Evolutionary conservation across 2,329 filamentous ascomycete species (phyloP).

Genomic region (Penicillium paneum): DNA sequence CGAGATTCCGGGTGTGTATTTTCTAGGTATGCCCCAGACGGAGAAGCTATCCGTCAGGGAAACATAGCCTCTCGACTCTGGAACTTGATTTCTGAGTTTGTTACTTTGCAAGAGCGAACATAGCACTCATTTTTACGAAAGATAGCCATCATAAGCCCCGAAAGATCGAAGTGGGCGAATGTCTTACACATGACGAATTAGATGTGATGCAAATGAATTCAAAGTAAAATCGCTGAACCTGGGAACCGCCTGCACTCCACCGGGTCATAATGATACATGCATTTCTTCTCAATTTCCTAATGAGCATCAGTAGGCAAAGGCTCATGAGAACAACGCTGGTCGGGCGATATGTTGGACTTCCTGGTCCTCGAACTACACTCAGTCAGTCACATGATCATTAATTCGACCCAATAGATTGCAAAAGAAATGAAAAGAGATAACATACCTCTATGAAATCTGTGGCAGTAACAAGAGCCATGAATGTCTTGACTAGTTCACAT

Average conservation of each 20-base stretch:
- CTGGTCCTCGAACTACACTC: slow-evolving; percentile 43
- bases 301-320: neutral
- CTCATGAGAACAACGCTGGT: slow-evolving; percentile 35
- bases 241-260: slow-evolving; percentile 16
- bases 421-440: slow-evolving; percentile 11
- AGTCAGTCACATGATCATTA: slow-evolving; percentile 13
- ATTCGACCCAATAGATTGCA: neutral
- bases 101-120: neutral
- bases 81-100: too few species aligned
- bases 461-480: slow-evolving; percentile 76
- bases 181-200: neutral
- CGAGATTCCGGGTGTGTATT: neutral
- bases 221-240: slow-evolving; percentile 18
- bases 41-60: neutral
- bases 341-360: slow-evolving; percentile 32
- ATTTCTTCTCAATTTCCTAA: slow-evolving; percentile 2
- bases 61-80: neutral
- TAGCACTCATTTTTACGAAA: neutral
- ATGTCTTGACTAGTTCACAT: slow-evolving; percentile 76
- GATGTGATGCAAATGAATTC: slow-evolving; percentile 12
- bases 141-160: neutral
- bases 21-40: neutral
- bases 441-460: slow-evolving; percentile 84
- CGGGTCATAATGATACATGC: slow-evolving; percentile 21
- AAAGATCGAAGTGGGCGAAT: too few species aligned